These are phyloP conservation scores for Urostyla sp. DNA, from an alignment of 73 alveolate genomes.

Conservation along the genomic window DNA sequence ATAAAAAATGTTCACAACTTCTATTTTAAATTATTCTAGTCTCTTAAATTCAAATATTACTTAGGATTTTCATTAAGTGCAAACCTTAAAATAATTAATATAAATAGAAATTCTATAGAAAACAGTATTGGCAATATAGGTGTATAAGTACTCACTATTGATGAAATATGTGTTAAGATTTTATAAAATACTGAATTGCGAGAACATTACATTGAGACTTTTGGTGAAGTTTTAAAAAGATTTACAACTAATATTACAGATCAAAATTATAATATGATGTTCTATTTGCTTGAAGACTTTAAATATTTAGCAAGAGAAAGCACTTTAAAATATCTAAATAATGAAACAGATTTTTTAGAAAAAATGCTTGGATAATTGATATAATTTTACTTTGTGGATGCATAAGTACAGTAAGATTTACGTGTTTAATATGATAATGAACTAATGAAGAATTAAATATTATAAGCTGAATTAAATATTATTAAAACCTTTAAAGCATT, in stretches of 20 bases:
- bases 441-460: neutral
- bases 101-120: neutral
- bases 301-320: conserved; percentile 45
- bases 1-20: neutral
- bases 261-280: neutral
- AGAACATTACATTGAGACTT: neutral
- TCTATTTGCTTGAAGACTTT: neutral
- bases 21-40: neutral
- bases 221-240: neutral
- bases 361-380: neutral
- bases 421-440: conserved; percentile 1
- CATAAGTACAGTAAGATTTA: neutral
- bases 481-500: conserved; percentile 8
- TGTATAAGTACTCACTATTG: conserved; percentile 63
- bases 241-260: neutral
- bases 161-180: conserved; percentile 55
- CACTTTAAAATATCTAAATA: neutral
- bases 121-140: conserved; percentile 20
- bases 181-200: neutral
- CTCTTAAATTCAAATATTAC: too few relatives aligned
- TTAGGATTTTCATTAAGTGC: too few relatives aligned
- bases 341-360: conserved; percentile 48
- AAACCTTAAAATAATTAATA: too few relatives aligned
- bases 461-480: neutral
- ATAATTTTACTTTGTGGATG: conserved; percentile 13